Evolutionary conservation across 257 asterid genomes (phyloP).

Genomic region (Lantana camara): DNA sequence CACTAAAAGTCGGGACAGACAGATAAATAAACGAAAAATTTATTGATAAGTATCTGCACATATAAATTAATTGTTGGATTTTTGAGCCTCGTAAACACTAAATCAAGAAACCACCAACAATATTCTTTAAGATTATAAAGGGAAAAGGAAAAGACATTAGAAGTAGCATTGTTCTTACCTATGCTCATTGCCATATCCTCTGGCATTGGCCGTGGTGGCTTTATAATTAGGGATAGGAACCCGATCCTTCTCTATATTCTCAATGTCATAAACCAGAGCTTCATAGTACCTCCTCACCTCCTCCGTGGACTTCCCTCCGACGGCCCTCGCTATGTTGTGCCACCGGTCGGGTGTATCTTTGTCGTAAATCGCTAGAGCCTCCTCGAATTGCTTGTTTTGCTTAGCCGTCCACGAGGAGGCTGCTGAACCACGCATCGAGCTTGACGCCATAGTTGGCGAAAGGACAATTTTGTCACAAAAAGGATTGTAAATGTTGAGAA

Average conservation of each 20-base stretch:
- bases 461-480: too few relatives aligned
- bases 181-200: slow-evolving; percentile 38
- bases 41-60: too few relatives aligned
- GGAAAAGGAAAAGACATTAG: background rate
- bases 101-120: too few relatives aligned
- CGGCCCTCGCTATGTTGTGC: slow-evolving; percentile 54
- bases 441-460: slow-evolving; percentile 61
- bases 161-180: slow-evolving; percentile 29
- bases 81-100: too few relatives aligned
- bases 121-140: too few relatives aligned
- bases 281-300: slow-evolving; percentile 60
- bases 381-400: slow-evolving; percentile 64
- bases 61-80: too few relatives aligned
- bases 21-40: too few relatives aligned
- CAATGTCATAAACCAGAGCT: slow-evolving; percentile 45
- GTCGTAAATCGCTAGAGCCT: slow-evolving; percentile 53
- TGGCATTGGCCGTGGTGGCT: slow-evolving; percentile 26
- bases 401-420: slow-evolving; percentile 47
- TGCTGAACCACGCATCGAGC: slow-evolving; percentile 41
- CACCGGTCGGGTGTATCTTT: slow-evolving; percentile 60
- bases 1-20: too few relatives aligned
- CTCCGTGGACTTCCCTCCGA: slow-evolving; percentile 48
- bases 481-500: too few relatives aligned
- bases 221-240: slow-evolving; percentile 58
- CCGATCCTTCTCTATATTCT: slow-evolving; percentile 52